Conservation (phyloP, 1,284 basidiomycete species). For the Melampsora americana region DNA sequence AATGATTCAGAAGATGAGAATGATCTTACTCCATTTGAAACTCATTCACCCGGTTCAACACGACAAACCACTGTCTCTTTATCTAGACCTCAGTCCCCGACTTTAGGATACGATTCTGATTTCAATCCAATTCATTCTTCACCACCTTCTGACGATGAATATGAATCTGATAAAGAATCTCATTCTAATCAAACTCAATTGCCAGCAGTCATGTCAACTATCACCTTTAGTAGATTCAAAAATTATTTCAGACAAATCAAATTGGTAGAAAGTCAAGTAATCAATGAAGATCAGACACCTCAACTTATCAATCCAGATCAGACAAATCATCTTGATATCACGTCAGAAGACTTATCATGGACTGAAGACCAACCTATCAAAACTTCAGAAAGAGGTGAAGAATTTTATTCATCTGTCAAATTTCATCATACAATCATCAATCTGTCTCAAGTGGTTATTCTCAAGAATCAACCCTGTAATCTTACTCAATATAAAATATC, state of each 20-base stretch:
- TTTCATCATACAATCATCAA: slow-evolving; percentile 11
- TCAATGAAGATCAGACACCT: not conserved
- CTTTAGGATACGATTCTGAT: slow-evolving; percentile 22
- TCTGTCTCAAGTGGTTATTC: not conserved
- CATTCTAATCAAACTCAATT: not conserved
- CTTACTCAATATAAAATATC: not conserved
- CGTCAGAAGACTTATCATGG: not conserved
- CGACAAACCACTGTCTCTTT: too few species aligned
- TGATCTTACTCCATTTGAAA: too few species aligned
- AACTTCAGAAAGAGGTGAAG: slow-evolving; percentile 26
- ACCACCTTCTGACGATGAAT: slow-evolving; percentile 15
- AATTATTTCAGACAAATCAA: not conserved
- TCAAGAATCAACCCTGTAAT: not conserved
- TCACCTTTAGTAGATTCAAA: slow-evolving; percentile 3
- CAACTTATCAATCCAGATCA: not conserved
- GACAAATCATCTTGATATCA: not conserved
- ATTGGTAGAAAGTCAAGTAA: too few species aligned
- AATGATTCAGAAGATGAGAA: too few species aligned
- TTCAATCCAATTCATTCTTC: not conserved
- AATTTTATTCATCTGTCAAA: slow-evolving; percentile 18
- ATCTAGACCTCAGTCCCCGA: too few species aligned
- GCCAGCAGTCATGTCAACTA: not conserved
- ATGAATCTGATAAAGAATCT: not conserved
- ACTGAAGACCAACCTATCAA: not conserved
- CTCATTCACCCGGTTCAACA: too few species aligned